Conservation (phyloP, 371 early-diverging fungal genomes). For the Cokeromyces recurvatus region DNA sequence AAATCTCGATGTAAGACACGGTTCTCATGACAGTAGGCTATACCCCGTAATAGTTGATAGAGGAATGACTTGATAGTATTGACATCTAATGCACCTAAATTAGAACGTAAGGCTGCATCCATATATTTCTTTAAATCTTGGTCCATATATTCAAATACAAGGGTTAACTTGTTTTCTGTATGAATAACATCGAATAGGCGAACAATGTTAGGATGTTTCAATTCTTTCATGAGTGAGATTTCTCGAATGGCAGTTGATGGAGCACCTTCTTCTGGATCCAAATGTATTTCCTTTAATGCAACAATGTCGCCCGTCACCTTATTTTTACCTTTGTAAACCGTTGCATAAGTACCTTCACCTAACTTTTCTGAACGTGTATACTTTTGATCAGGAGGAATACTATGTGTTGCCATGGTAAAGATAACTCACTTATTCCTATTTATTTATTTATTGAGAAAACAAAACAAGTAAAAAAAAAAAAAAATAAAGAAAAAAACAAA, state of each 20-base stretch:
- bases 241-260: conserved; percentile 97
- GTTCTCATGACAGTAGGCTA: conserved; percentile 94
- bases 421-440: too few relatives aligned
- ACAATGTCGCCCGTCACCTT: conserved; percentile 87
- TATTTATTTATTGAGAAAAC: background rate
- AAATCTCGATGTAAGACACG: conserved; percentile 96
- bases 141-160: conserved; percentile 99
- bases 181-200: conserved; percentile 97
- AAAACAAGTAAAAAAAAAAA: background rate
- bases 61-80: conserved; percentile 74
- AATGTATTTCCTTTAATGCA: conserved; percentile 96
- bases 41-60: conserved; percentile 85
- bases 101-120: conserved; percentile 57
- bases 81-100: conserved; percentile 54
- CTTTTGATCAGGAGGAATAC: conserved; percentile 34
- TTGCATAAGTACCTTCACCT: conserved; percentile 99
- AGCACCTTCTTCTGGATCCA: conserved; percentile 92
- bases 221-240: conserved; percentile 93
- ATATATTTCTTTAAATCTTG: conserved; percentile 97
- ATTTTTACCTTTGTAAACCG: conserved; percentile 97
- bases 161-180: conserved; percentile 93
- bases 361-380: conserved; percentile 89
- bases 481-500: too few relatives aligned
- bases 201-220: conserved; percentile 88
- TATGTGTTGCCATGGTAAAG: conserved; percentile 23